phyloP scores from a whole-genome alignment of 495 filamentous ascomycete species.

The Hyaloscypha bicolor region DNA sequence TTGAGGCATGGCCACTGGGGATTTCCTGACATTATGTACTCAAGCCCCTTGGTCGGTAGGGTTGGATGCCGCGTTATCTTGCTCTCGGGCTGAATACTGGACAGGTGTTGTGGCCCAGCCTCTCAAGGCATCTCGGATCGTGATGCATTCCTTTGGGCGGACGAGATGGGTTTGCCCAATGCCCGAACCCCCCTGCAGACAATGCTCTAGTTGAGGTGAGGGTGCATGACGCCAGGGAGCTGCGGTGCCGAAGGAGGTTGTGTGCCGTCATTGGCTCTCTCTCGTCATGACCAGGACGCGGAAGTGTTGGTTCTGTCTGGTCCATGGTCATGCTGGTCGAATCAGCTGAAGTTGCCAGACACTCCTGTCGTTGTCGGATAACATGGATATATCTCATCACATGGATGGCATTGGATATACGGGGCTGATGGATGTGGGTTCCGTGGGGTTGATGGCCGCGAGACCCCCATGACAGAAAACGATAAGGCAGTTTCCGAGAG shows the following conservation, averaged over 20 bases:
- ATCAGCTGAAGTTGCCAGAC: conserved; percentile 11
- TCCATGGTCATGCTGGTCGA: conserved; percentile 11
- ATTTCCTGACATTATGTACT: too few species aligned
- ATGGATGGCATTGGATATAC: conserved; percentile 14
- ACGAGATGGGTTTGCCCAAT: conserved; percentile 17
- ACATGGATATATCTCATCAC: conserved; percentile 11
- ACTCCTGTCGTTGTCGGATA: conserved; percentile 11
- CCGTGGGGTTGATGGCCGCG: conserved; percentile 10
- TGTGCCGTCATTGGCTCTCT: too few species aligned
- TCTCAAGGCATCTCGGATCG: too few species aligned
- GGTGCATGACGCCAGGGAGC: too few species aligned
- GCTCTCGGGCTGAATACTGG: conserved; percentile 19
- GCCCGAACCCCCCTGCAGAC: conserved; percentile 16
- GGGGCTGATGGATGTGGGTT: conserved; percentile 6
- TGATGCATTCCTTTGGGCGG: conserved; percentile 24
- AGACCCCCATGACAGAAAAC: too few species aligned
- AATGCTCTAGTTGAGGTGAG: neutral
- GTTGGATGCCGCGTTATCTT: too few species aligned
- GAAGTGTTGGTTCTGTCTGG: conserved; percentile 11
- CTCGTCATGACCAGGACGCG: too few species aligned
- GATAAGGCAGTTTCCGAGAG: too few species aligned
- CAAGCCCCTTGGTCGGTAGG: too few species aligned
- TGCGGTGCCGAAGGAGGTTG: too few species aligned
- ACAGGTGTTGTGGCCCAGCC: too few species aligned
- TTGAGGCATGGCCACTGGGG: too few species aligned